Evolutionary conservation across 768 basidiomycete genomes (phyloP), one percentile per base, ranked within the genome.

Genomic region (Boletus insuetus): DNA sequence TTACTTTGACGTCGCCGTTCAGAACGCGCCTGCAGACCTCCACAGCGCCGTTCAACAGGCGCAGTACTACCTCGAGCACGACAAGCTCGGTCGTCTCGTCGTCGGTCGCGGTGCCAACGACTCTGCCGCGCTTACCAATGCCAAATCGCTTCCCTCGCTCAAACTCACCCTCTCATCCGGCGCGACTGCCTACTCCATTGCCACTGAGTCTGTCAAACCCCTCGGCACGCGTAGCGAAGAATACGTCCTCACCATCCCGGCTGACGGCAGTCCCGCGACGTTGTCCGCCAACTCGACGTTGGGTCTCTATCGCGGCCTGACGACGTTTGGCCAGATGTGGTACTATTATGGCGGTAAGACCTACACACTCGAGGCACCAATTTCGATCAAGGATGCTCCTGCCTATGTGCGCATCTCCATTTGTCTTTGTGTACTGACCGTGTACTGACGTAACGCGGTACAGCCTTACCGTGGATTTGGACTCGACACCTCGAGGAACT

Each of bases 271-370:
- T 0, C 38, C 51, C 0, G 82, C 77, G 2, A 69, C 58, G 0
- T 59, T 85, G 13, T 62, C 53, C 0, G 80, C 83, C 11, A 76
- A 74, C 45, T 75, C 77, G 24, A 74, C 79, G 0, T 61, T 84
- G 16, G 83, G 84, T 0, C 63, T 84, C 6, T 73, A 77, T 12
- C 70, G 83, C 24, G 84, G 84, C 0, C 58, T 85, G 47, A 77
- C 80, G 4, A 84, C 83, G 2, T 85, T 85, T 60, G 65, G 70
- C 19, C 81, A 82, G 63, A 58, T 85, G 16, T 82, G 80, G 73
- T 85, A 80, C 56, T 66, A 72, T 20, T 58, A 69, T 39, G 39
- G 45, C 5, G 69, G 56, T 0, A 52, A 54, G 48, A 72, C 65
- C 22, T 82, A 82, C 26, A 73, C 71, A 1, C 58, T 77, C 43